phyloP scores from a whole-genome alignment of 2,329 filamentous ascomycete species.

The Zasmidium angulare region DNA sequence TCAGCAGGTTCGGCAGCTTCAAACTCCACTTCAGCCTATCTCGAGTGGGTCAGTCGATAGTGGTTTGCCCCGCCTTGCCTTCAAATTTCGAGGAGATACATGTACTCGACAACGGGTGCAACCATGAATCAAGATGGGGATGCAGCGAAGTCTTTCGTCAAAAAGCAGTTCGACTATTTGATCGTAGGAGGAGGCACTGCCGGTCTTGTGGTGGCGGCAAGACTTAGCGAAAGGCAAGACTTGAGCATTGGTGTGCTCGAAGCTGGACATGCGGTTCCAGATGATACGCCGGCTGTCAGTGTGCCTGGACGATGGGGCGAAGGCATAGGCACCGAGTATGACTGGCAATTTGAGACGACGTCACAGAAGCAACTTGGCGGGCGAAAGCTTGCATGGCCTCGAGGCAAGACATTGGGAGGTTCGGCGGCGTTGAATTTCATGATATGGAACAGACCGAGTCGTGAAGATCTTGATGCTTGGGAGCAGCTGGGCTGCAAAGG shows the following conservation, averaged over 20 bases:
- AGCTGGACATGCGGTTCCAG: slow-evolving; percentile 22
- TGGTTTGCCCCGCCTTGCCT: neutral
- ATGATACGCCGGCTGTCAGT: slow-evolving; percentile 6
- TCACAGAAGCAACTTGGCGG: slow-evolving; percentile 1
- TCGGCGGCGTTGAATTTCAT: slow-evolving; percentile 7
- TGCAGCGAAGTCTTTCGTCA: neutral
- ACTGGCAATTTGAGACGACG: slow-evolving; percentile 13
- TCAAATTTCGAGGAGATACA: too few species aligned
- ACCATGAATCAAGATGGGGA: neutral
- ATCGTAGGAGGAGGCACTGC: slow-evolving; percentile 33
- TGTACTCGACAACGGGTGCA: neutral
- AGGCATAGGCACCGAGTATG: slow-evolving; percentile 12
- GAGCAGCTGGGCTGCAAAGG: slow-evolving; percentile 28
- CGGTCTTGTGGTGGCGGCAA: slow-evolving; percentile 29
- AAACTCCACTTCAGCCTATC: neutral
- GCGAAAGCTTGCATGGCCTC: neutral
- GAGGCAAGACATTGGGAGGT: slow-evolving; percentile 5
- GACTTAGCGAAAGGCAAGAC: slow-evolving; percentile 28
- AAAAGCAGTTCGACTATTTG: slow-evolving; percentile 25
- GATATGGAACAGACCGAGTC: slow-evolving; percentile 2
- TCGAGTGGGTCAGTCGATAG: neutral
- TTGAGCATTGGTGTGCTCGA: slow-evolving; percentile 35
- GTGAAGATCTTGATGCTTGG: slow-evolving; percentile 4
- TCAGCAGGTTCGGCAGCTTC: neutral
- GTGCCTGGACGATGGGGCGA: slow-evolving; percentile 10